Conservation (phyloP, 192 early-diverging fungal genomes). For the Podila horticola region DNA sequence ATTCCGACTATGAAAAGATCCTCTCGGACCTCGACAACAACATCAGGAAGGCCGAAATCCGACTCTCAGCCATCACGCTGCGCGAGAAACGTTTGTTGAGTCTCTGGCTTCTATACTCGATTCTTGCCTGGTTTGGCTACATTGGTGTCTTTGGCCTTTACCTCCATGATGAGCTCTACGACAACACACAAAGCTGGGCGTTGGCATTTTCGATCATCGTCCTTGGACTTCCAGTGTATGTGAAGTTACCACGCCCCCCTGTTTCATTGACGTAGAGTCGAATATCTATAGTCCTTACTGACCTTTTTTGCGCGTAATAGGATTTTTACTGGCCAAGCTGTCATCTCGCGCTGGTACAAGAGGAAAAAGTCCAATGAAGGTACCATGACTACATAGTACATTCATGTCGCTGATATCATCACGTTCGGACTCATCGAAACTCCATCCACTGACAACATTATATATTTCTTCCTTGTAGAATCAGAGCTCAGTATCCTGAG, state of each 20-base stretch:
- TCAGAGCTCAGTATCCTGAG: conserved; percentile 52
- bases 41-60: conserved; percentile 67
- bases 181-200: conserved; percentile 57
- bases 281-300: conserved; percentile 10
- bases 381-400: neutral
- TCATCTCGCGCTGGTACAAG: conserved; percentile 59
- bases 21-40: conserved; percentile 74
- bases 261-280: conserved; percentile 12
- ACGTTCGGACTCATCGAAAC: neutral
- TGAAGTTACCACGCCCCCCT: neutral
- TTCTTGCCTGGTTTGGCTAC: conserved; percentile 64
- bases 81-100: conserved; percentile 63
- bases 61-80: conserved; percentile 73
- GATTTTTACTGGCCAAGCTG: conserved; percentile 50
- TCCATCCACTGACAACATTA: neutral
- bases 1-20: conserved; percentile 60
- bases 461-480: conserved; percentile 14
- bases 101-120: conserved; percentile 68
- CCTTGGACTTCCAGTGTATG: conserved; percentile 56
- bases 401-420: neutral
- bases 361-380: conserved; percentile 62
- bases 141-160: conserved; percentile 62
- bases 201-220: conserved; percentile 55
- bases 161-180: conserved; percentile 52
- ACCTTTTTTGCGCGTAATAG: conserved; percentile 15